These are phyloP conservation scores for Blastobotrys indianensis DNA, from an alignment of 1,139 yeast species.

Conservation along the genomic window DNA sequence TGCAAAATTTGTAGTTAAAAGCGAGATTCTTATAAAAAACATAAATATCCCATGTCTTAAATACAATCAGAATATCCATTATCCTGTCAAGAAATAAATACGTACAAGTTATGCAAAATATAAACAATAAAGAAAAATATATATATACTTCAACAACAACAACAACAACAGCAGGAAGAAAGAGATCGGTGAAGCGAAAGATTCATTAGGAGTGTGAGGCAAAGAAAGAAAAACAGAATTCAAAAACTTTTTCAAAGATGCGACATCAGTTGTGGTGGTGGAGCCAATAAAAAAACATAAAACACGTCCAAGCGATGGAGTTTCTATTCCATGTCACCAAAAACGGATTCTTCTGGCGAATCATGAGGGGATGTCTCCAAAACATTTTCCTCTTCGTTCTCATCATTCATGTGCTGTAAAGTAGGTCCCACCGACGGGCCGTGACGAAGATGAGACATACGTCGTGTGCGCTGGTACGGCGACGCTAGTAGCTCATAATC, in stretches of 20 bases:
- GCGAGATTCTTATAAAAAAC: too few relatives aligned
- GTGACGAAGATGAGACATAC: slow-evolving; percentile 23
- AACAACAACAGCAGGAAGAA: neutral
- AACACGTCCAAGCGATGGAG: neutral
- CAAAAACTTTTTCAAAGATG: neutral
- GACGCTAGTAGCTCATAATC: slow-evolving; percentile 23
- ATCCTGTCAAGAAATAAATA: neutral
- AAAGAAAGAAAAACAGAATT: neutral
- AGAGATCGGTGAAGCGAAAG: neutral
- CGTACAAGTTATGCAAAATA: neutral
- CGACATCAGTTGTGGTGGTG: too few relatives aligned
- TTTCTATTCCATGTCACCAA: slow-evolving; percentile 27
- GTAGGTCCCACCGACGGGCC: slow-evolving; percentile 8
- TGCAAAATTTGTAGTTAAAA: too few relatives aligned
- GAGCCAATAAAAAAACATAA: neutral
- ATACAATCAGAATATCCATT: too few relatives aligned
- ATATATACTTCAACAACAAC: neutral
- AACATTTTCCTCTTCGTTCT: slow-evolving; percentile 13
- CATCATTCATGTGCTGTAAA: slow-evolving; percentile 14
- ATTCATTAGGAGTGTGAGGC: neutral
- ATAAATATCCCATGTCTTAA: too few relatives aligned
- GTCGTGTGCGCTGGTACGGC: slow-evolving; percentile 20
- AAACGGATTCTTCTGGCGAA: slow-evolving; percentile 19
- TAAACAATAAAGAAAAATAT: neutral
- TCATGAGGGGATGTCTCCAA: slow-evolving; percentile 10